Percentiles rank a stretch among this genome's conserved stretches.
Evolutionary conservation across 768 basidiomycete genomes (phyloP).

Genomic region (Lactifluus pinguis): DNA sequence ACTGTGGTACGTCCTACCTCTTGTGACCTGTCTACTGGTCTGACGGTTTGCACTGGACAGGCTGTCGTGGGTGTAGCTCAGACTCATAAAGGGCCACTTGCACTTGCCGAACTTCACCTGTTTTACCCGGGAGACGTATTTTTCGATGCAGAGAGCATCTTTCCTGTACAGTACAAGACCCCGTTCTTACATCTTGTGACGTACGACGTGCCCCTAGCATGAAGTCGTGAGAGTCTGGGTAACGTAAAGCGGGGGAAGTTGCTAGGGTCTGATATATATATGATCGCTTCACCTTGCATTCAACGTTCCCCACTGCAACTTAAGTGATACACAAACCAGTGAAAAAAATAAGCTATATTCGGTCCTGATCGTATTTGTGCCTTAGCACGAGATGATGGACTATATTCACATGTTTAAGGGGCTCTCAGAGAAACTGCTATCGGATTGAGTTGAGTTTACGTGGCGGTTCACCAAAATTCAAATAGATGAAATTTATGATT

Average conservation of each 20-base stretch:
- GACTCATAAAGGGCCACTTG: slow-evolving; percentile 45
- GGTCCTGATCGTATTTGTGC: no score
- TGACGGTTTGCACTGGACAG: slow-evolving; percentile 31
- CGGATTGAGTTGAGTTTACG: no score
- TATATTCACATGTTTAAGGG: no score
- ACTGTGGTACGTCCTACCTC: slow-evolving; percentile 67
- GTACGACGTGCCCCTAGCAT: neutral
- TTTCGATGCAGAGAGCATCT: neutral
- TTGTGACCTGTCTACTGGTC: slow-evolving; percentile 2
- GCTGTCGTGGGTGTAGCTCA: slow-evolving; percentile 86
- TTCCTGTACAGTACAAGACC: neutral
- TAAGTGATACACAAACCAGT: no score
- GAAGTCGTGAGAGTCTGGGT: neutral
- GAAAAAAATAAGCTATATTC: no score
- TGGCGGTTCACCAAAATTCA: no score
- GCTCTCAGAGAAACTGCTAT: neutral
- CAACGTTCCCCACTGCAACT: no score
- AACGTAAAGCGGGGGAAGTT: neutral
- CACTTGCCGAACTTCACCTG: neutral
- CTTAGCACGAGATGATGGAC: no score
- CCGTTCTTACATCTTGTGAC: neutral
- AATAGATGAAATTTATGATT: no score
- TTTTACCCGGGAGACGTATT: neutral
- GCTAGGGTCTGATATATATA: no score
- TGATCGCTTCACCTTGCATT: no score